Conservation (phyloP, 441 rosid genomes). For the Erodium chrysanthum region DNA sequence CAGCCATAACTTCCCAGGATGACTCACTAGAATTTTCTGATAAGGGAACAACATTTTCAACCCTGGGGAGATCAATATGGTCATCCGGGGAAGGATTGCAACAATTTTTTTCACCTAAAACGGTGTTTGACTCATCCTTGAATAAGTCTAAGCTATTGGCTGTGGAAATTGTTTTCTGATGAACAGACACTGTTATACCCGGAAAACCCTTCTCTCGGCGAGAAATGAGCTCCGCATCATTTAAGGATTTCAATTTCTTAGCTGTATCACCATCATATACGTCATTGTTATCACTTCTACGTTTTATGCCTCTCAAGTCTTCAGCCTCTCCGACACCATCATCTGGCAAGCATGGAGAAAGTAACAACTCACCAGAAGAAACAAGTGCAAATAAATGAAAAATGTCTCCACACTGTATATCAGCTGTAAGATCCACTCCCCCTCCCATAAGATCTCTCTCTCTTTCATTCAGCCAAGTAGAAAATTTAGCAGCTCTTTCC, state of each 20-base stretch:
- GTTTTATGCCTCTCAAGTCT: slow-evolving; percentile 65
- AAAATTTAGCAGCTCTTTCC: slow-evolving; percentile 69
- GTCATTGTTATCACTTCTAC: slow-evolving; percentile 55
- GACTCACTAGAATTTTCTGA: slow-evolving; percentile 35
- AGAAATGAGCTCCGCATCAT: slow-evolving; percentile 63
- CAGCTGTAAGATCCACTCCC: slow-evolving; percentile 47
- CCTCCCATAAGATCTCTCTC: slow-evolving; percentile 50
- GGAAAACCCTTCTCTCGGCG: slow-evolving; percentile 96
- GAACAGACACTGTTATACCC: slow-evolving; percentile 52
- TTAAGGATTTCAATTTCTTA: slow-evolving; percentile 52
- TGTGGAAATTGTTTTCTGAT: slow-evolving; percentile 34
- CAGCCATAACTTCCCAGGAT: slow-evolving; percentile 69
- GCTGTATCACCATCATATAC: slow-evolving; percentile 36
- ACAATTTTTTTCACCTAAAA: slow-evolving; percentile 21
- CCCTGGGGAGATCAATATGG: slow-evolving; percentile 31
- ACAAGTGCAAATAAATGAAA: slow-evolving; percentile 65
- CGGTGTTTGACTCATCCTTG: slow-evolving; percentile 28
- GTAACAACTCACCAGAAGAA: slow-evolving; percentile 62
- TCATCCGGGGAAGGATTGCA: slow-evolving; percentile 30
- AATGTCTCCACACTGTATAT: slow-evolving; percentile 88
- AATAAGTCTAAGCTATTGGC: slow-evolving; percentile 42
- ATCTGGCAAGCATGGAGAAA: slow-evolving; percentile 62
- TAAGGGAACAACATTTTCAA: slow-evolving; percentile 29
- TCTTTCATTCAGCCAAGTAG: slow-evolving; percentile 54
- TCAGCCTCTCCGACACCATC: slow-evolving; percentile 96